These are phyloP conservation scores for Jatropha podagrica DNA, from an alignment of 441 rosid species.

Conservation along the genomic window DNA sequence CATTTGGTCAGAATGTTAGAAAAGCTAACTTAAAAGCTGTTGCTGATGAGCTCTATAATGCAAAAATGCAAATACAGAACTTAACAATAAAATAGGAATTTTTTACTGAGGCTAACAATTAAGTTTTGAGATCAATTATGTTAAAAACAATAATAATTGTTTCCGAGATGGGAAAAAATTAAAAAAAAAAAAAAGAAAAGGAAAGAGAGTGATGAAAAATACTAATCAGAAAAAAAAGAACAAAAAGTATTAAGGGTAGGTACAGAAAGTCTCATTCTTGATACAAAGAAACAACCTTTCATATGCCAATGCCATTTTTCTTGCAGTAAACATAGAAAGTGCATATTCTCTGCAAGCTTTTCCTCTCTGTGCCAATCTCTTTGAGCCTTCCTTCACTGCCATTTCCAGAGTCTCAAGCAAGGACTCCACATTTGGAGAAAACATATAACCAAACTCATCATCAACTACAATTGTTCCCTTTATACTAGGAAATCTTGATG, in stretches of 20 bases:
- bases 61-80: too few relatives aligned
- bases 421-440: slow-evolving; percentile 77
- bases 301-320: slow-evolving; percentile 86
- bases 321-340: slow-evolving; percentile 73
- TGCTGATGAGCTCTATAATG: too few relatives aligned
- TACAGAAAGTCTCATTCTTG: slow-evolving; percentile 65
- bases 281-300: slow-evolving; percentile 89
- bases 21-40: too few relatives aligned
- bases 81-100: too few relatives aligned
- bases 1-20: too few relatives aligned
- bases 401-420: slow-evolving; percentile 52
- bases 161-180: not conserved
- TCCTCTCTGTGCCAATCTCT: slow-evolving; percentile 66
- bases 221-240: not conserved
- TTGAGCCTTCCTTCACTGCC: slow-evolving; percentile 56
- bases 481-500: slow-evolving; percentile 82
- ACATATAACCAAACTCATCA: slow-evolving; percentile 82
- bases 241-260: slow-evolving; percentile 29
- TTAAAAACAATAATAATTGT: too few relatives aligned
- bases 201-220: not conserved
- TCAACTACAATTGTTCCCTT: slow-evolving; percentile 78
- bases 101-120: too few relatives aligned
- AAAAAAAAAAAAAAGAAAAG: too few relatives aligned
- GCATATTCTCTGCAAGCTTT: slow-evolving; percentile 67
- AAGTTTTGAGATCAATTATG: not conserved